Evolutionary conservation across 768 basidiomycete genomes (phyloP).

Genomic region (Tylopilus felleus): DNA sequence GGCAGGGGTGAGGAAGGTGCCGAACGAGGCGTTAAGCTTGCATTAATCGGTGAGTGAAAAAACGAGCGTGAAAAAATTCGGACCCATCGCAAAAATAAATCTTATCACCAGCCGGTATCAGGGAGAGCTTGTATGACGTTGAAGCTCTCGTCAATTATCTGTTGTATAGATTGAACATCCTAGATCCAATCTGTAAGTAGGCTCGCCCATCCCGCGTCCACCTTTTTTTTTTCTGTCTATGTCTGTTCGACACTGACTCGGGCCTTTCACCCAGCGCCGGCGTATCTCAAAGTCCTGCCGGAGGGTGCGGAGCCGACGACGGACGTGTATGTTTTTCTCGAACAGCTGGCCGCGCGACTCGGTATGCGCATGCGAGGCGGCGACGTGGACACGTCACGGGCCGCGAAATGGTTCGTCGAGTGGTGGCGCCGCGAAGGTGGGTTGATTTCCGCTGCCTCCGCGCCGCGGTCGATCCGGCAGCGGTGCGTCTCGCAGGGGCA

Average conservation of each 20-base stretch:
- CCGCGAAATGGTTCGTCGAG: constrained; percentile 76
- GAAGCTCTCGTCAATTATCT: constrained; percentile 86
- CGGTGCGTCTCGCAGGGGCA: not conserved
- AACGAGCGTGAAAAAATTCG: not conserved
- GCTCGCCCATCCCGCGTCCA: not conserved
- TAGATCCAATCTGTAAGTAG: constrained; percentile 66
- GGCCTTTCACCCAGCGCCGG: constrained; percentile 48
- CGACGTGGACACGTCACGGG: constrained; percentile 62
- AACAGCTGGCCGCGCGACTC: constrained; percentile 65
- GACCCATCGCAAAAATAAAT: not conserved
- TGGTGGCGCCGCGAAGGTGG: constrained; percentile 86
- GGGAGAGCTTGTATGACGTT: constrained; percentile 85
- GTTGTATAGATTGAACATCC: constrained; percentile 76
- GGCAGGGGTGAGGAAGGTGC: constrained; percentile 82
- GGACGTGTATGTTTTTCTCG: constrained; percentile 65
- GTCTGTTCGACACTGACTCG: not conserved
- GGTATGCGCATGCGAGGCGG: constrained; percentile 83
- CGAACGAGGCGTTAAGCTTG: constrained; percentile 90
- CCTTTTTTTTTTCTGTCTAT: constrained; percentile 7
- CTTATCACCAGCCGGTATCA: constrained; percentile 73
- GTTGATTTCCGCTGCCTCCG: constrained; percentile 49
- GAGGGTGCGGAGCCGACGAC: constrained; percentile 51
- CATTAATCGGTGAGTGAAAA: constrained; percentile 76
- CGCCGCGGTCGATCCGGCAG: constrained; percentile 24
- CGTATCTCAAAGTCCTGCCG: constrained; percentile 64